phyloP scores from a whole-genome alignment of 2,329 filamentous ascomycete species.

The Penicillium sp. region DNA sequence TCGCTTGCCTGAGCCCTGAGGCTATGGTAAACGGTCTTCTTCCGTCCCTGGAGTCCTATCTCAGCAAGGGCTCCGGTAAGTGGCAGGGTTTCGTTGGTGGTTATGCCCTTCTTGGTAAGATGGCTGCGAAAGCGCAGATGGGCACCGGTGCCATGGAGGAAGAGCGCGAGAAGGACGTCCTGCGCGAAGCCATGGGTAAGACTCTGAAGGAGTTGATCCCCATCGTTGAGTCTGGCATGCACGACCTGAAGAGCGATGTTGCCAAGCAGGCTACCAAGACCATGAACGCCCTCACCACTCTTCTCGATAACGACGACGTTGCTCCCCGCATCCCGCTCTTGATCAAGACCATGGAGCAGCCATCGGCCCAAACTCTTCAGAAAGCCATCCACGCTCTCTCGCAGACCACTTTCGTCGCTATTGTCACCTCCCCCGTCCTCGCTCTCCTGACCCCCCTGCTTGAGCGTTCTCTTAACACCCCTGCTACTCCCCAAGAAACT shows the following conservation, averaged over 20 bases:
- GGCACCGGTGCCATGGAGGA: slow-evolving; percentile 80
- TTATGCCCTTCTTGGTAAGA: slow-evolving; percentile 78
- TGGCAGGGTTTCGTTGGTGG: slow-evolving; percentile 96
- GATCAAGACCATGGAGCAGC: slow-evolving; percentile 92
- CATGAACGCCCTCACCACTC: slow-evolving; percentile 84
- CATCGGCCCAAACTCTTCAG: slow-evolving; percentile 80
- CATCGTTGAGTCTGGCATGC: slow-evolving; percentile 88
- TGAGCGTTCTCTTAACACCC: slow-evolving; percentile 89
- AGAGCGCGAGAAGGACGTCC: slow-evolving; percentile 80
- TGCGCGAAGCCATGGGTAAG: slow-evolving; percentile 84
- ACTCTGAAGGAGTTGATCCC: slow-evolving; percentile 80
- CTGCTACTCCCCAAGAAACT: slow-evolving; percentile 87
- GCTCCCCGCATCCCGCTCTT: slow-evolving; percentile 86
- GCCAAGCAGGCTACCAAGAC: slow-evolving; percentile 84
- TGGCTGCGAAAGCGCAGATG: slow-evolving; percentile 93
- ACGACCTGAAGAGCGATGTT: slow-evolving; percentile 86
- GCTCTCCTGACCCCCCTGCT: slow-evolving; percentile 92
- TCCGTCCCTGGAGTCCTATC: slow-evolving; percentile 70
- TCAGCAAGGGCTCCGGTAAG: slow-evolving; percentile 82
- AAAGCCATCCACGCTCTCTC: slow-evolving; percentile 97
- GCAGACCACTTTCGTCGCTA: slow-evolving; percentile 96
- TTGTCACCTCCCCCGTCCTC: slow-evolving; percentile 92
- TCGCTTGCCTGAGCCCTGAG: slow-evolving; percentile 75
- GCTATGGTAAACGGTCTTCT: slow-evolving; percentile 79
- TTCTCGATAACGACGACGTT: slow-evolving; percentile 96